Evolutionary conservation across 1,284 basidiomycete species (phyloP).

Genomic region (Leccinum solheimii): DNA sequence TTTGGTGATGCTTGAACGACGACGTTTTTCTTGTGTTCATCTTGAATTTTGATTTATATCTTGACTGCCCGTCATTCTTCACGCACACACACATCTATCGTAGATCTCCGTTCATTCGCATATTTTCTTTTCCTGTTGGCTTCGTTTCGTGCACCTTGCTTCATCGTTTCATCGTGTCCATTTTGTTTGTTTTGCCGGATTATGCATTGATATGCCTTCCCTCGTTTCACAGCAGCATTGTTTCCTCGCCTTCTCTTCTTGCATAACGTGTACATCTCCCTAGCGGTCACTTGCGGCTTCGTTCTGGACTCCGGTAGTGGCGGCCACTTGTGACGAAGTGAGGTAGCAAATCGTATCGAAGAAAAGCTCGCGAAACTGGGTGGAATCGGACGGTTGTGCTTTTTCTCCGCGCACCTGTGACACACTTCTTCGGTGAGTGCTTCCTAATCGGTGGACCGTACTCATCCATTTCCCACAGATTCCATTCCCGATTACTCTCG

Average conservation of each 20-base stretch:
- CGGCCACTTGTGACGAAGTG: no score
- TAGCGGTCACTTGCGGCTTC: no score
- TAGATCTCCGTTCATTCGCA: slow-evolving; percentile 24
- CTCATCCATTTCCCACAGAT: no score
- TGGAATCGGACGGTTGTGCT: no score
- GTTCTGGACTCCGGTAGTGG: no score
- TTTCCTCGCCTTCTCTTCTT: slow-evolving; percentile 1
- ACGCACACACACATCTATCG: slow-evolving; percentile 18
- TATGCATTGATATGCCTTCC: slow-evolving; percentile 3
- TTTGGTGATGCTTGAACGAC: slow-evolving; percentile 12
- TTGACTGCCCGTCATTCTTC: slow-evolving; percentile 7
- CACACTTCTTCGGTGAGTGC: no score
- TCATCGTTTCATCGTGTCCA: slow-evolving; percentile 2
- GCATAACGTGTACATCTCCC: background rate
- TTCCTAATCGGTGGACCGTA: no score
- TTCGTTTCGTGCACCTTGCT: slow-evolving; percentile 3
- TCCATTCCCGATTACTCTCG: no score
- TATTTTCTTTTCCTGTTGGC: slow-evolving; percentile 6
- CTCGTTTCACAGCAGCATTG: background rate
- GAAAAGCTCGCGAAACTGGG: no score
- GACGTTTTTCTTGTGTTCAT: slow-evolving; percentile 2
- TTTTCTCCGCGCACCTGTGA: no score
- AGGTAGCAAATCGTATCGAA: no score
- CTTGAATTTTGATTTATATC: slow-evolving; percentile 13
- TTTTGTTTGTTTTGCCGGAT: background rate